Percentiles rank a stretch among this genome's conserved stretches.
Evolutionary conservation across 1,139 yeast species (phyloP).

Genomic region (Taiozyma sp.): DNA sequence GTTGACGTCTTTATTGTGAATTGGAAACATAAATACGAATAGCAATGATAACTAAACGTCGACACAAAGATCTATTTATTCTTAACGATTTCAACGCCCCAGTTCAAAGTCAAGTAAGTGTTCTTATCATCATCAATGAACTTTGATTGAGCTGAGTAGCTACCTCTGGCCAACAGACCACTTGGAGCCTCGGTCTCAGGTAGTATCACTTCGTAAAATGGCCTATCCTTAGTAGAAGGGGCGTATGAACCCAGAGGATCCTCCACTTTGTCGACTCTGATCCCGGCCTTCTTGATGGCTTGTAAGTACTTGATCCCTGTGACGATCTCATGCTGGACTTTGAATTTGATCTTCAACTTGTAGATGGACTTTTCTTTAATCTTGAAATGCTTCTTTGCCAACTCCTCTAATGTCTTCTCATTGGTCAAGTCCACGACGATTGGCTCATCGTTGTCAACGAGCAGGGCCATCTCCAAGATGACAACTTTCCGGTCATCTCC

Average conservation of each 20-base stretch:
- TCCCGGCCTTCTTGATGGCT: slow-evolving; percentile 80
- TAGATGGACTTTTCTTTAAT: slow-evolving; percentile 79
- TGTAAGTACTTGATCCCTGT: slow-evolving; percentile 89
- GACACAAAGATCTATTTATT: slow-evolving; percentile 14
- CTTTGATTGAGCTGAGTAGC: slow-evolving; percentile 74
- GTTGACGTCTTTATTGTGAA: not conserved
- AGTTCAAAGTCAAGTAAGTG: slow-evolving; percentile 70
- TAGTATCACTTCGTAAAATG: slow-evolving; percentile 70
- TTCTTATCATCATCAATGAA: slow-evolving; percentile 86
- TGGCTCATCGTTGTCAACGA: slow-evolving; percentile 61
- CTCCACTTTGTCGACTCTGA: slow-evolving; percentile 79
- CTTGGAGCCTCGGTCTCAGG: slow-evolving; percentile 93
- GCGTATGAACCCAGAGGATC: slow-evolving; percentile 91
- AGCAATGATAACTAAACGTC: not conserved
- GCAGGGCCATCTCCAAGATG: slow-evolving; percentile 68
- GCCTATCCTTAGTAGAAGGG: slow-evolving; percentile 82
- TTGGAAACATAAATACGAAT: not conserved
- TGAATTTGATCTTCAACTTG: slow-evolving; percentile 68
- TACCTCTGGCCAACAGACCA: slow-evolving; percentile 85
- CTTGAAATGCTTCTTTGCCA: slow-evolving; percentile 55
- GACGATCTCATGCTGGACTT: slow-evolving; percentile 87
- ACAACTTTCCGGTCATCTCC: slow-evolving; percentile 78
- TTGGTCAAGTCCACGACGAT: slow-evolving; percentile 61
- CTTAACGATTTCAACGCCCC: slow-evolving; percentile 75
- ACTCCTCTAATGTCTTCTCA: slow-evolving; percentile 44